Conservation (phyloP, 768 basidiomycete genomes). For the Collybia mongolica region DNA sequence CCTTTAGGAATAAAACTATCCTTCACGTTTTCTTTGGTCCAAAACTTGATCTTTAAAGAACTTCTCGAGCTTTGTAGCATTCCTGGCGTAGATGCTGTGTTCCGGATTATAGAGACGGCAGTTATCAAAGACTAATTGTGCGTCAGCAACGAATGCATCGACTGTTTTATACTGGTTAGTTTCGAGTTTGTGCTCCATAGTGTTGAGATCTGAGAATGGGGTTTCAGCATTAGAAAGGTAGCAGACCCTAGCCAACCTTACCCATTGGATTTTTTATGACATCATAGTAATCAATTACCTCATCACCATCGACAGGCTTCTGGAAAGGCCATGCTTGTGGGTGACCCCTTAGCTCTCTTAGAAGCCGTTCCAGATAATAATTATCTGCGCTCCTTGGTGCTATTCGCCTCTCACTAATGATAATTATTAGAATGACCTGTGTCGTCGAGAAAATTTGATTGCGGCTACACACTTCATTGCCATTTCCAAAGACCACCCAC, state of each 20-base stretch:
- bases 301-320: constrained; percentile 72
- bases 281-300: constrained; percentile 88
- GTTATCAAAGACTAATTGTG: constrained; percentile 85
- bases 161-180: constrained; percentile 79
- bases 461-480: constrained; percentile 56
- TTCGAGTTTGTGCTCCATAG: constrained; percentile 90
- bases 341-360: constrained; percentile 77
- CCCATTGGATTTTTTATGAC: constrained; percentile 93
- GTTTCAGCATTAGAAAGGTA: neutral
- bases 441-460: neutral
- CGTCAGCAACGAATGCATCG: constrained; percentile 75
- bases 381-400: constrained; percentile 51
- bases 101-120: constrained; percentile 88
- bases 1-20: neutral
- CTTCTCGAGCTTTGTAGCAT: constrained; percentile 83
- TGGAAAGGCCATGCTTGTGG: constrained; percentile 87
- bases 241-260: constrained; percentile 32
- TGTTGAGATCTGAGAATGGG: constrained; percentile 67
- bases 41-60: constrained; percentile 59
- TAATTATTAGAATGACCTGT: neutral
- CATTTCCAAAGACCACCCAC: constrained; percentile 90
- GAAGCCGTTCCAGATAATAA: constrained; percentile 69
- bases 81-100: constrained; percentile 74
- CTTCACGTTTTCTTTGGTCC: constrained; percentile 28
- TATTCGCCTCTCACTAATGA: constrained; percentile 30